Conservation (phyloP, 208 protist genomes). For the Leishmania tarentolae region DNA sequence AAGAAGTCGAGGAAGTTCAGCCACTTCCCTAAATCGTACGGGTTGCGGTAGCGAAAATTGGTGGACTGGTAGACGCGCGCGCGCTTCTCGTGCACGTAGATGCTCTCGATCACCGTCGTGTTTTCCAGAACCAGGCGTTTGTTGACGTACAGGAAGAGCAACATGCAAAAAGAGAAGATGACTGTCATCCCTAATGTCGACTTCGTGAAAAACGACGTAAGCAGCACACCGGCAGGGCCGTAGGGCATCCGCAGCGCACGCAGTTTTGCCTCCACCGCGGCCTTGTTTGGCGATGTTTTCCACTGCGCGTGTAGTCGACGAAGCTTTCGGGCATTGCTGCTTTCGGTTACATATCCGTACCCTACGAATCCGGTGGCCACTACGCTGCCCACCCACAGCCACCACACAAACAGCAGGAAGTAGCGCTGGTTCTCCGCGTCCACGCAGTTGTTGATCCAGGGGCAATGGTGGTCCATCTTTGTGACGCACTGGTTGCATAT, state of each 20-base stretch:
- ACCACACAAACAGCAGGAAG: conserved; percentile 73
- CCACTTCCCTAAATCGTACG: conserved; percentile 75
- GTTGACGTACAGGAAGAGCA: conserved; percentile 48
- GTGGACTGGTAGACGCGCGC: conserved; percentile 26
- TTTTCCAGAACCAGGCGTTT: conserved; percentile 44
- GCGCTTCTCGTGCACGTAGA: conserved; percentile 46
- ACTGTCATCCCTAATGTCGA: conserved; percentile 35
- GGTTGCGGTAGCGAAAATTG: conserved; percentile 47
- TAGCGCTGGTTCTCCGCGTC: conserved; percentile 84
- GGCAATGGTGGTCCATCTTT: conserved; percentile 92
- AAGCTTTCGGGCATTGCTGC: conserved; percentile 20
- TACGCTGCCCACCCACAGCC: conserved; percentile 48
- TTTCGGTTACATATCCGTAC: conserved; percentile 30
- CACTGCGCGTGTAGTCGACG: conserved; percentile 8
- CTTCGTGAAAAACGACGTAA: conserved; percentile 37
- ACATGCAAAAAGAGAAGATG: conserved; percentile 56
- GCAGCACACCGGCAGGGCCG: conserved; percentile 23
- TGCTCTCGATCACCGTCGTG: conserved; percentile 64
- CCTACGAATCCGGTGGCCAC: conserved; percentile 35
- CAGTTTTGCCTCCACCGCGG: conserved; percentile 7
- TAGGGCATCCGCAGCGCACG: conserved; percentile 33
- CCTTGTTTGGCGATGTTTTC: conserved; percentile 7
- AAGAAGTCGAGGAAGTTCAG: conserved; percentile 71
- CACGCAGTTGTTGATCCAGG: conserved; percentile 92
- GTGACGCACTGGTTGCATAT: conserved; percentile 78